These are phyloP conservation scores for Gomphus sp. DNA, from an alignment of 1,284 basidiomycete genomes.

Conservation along the genomic window DNA sequence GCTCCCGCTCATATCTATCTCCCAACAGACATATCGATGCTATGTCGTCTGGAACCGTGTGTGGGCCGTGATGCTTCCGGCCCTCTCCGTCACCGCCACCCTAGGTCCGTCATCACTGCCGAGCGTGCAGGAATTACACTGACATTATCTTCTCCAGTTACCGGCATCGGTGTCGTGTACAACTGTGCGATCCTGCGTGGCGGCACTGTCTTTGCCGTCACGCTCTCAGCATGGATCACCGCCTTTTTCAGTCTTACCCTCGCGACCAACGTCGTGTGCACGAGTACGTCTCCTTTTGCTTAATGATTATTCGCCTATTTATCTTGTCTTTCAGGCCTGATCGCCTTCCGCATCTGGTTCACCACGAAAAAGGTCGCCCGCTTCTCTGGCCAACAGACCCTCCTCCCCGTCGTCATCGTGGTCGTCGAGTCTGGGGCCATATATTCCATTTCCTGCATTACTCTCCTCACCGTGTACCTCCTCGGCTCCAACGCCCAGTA, in stretches of 20 bases:
- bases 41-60: slow-evolving; percentile 9
- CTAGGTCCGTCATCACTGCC: background rate
- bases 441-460: slow-evolving; percentile 26
- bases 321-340: slow-evolving; percentile 18
- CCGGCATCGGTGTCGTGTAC: slow-evolving; percentile 7
- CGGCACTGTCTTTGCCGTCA: slow-evolving; percentile 4
- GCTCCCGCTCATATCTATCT: background rate
- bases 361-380: slow-evolving; percentile 19
- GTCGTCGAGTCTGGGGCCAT: slow-evolving; percentile 34
- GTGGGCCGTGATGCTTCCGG: slow-evolving; percentile 5
- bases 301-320: background rate
- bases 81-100: slow-evolving; percentile 4
- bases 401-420: slow-evolving; percentile 25
- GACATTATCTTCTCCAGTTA: background rate
- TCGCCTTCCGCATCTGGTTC: slow-evolving; percentile 28
- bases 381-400: slow-evolving; percentile 14
- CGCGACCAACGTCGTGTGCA: slow-evolving; percentile 27
- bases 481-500: slow-evolving; percentile 28
- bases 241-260: slow-evolving; percentile 30
- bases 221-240: slow-evolving; percentile 24
- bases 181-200: slow-evolving; percentile 1
- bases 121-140: background rate
- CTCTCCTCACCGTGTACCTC: slow-evolving; percentile 26
- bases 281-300: slow-evolving; percentile 17
- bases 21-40: slow-evolving; percentile 5